phyloP scores from a whole-genome alignment of 192 early-diverging fungal genomes.

The Coemansia guatemalensis region DNA sequence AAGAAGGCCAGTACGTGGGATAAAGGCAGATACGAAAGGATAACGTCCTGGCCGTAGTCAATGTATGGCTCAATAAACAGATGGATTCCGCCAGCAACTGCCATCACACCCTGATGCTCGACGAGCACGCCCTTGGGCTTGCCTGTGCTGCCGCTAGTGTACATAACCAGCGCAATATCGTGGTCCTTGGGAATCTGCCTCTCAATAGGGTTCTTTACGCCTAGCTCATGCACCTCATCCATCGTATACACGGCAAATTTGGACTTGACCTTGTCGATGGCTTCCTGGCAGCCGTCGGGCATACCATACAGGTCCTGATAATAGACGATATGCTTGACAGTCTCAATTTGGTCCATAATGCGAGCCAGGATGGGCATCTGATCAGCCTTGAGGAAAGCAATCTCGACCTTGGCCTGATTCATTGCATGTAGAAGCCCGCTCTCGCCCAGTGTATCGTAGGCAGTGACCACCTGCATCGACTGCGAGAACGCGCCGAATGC shows the following conservation, averaged over 20 bases:
- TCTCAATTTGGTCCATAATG: slow-evolving; percentile 31
- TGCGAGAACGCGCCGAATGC: slow-evolving; percentile 56
- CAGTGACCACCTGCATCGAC: slow-evolving; percentile 76
- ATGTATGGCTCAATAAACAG: slow-evolving; percentile 42
- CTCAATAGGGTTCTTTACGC: slow-evolving; percentile 59
- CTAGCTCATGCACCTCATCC: slow-evolving; percentile 70
- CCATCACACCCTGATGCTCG: slow-evolving; percentile 77
- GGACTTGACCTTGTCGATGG: slow-evolving; percentile 61
- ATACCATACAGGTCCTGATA: slow-evolving; percentile 51
- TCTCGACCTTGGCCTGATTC: slow-evolving; percentile 77
- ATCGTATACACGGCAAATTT: slow-evolving; percentile 58
- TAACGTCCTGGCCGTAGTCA: slow-evolving; percentile 50
- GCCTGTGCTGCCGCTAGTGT: slow-evolving; percentile 85
- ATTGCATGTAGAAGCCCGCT: slow-evolving; percentile 85
- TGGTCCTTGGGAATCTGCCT: slow-evolving; percentile 14
- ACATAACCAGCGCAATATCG: slow-evolving; percentile 89
- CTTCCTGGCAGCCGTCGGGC: slow-evolving; percentile 54
- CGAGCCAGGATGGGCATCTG: slow-evolving; percentile 49
- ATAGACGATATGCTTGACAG: slow-evolving; percentile 67
- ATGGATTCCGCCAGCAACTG: slow-evolving; percentile 58
- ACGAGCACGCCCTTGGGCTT: slow-evolving; percentile 94
- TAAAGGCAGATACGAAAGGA: slow-evolving; percentile 80
- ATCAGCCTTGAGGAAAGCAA: slow-evolving; percentile 67
- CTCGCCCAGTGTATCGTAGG: slow-evolving; percentile 84
- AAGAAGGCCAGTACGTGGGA: slow-evolving; percentile 88